Conservation (phyloP, 2,329 filamentous ascomycete genomes). For the Aspergillus sp. region DNA sequence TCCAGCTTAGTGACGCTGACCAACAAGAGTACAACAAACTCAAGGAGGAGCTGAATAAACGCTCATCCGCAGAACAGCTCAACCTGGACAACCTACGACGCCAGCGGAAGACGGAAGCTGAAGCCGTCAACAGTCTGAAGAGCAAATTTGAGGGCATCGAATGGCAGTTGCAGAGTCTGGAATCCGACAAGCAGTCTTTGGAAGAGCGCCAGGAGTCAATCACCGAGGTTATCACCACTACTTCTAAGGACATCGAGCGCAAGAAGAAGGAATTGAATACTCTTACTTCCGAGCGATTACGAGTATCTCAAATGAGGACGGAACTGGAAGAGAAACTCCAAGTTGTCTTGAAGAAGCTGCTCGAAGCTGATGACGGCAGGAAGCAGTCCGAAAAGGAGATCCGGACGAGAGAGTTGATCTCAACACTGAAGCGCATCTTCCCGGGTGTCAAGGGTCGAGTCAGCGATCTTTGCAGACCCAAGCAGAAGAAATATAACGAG, state of each 20-base stretch:
- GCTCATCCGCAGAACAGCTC: conserved; percentile 71
- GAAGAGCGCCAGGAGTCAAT: conserved; percentile 60
- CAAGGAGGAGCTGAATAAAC: conserved; percentile 75
- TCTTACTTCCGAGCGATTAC: conserved; percentile 73
- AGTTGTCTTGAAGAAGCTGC: conserved; percentile 70
- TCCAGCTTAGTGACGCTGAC: conserved; percentile 76
- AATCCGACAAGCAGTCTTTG: conserved; percentile 63
- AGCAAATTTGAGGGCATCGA: conserved; percentile 77
- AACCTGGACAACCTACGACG: conserved; percentile 81
- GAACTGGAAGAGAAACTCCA: conserved; percentile 90
- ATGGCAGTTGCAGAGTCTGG: conserved; percentile 65
- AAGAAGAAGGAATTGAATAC: conserved; percentile 91
- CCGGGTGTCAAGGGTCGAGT: conserved; percentile 86
- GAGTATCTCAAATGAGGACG: conserved; percentile 71
- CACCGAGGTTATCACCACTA: conserved; percentile 57
- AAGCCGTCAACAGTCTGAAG: conserved; percentile 81
- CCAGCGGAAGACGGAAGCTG: conserved; percentile 84
- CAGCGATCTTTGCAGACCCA: conserved; percentile 86
- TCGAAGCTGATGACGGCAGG: conserved; percentile 76
- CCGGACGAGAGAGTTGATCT: conserved; percentile 73
- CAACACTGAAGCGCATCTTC: conserved; percentile 80
- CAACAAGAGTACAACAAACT: conserved; percentile 83
- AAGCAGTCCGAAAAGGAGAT: conserved; percentile 79
- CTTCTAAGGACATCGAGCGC: conserved; percentile 68
- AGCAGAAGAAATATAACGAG: conserved; percentile 93